Percentiles rank a stretch among this genome's conserved stretches.
phyloP scores from a whole-genome alignment of 1,284 basidiomycete genomes.

The Cutaneotrichosporon sp. region DNA sequence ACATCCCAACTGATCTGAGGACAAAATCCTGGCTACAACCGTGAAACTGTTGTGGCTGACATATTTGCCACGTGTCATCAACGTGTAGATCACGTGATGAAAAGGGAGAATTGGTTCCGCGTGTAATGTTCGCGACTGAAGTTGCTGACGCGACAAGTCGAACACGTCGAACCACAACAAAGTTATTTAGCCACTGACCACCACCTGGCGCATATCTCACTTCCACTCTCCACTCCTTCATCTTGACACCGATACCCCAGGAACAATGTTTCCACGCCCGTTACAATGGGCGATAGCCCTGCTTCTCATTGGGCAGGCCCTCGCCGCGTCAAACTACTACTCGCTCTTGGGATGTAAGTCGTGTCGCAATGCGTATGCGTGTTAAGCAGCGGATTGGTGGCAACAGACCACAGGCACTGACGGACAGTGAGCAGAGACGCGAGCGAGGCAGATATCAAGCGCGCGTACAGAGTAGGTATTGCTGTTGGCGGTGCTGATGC shows the following conservation, averaged over 20 bases:
- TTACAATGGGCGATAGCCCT: slow-evolving; percentile 16
- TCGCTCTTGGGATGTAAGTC: slow-evolving; percentile 46
- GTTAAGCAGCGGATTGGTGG: too few species aligned
- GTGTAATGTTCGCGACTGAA: not conserved
- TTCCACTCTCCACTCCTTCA: too few species aligned
- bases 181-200: too few species aligned
- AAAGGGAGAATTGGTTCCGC: not conserved
- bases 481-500: slow-evolving; percentile 1
- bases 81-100: not conserved
- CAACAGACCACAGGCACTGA: slow-evolving; percentile 8
- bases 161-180: not conserved
- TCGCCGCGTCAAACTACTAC: slow-evolving; percentile 45
- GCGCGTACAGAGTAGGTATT: slow-evolving; percentile 63
- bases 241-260: too few species aligned
- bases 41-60: too few species aligned
- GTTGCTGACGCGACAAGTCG: slow-evolving; percentile 2
- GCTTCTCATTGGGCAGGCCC: slow-evolving; percentile 36
- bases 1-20: too few species aligned
- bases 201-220: too few species aligned
- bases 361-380: too few species aligned
- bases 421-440: slow-evolving; percentile 67
- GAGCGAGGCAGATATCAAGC: slow-evolving; percentile 78
- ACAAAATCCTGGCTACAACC: too few species aligned
- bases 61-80: not conserved
- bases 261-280: slow-evolving; percentile 8